Evolutionary conservation across 2,329 filamentous ascomycete species (phyloP), one percentile per base, ranked within the genome.

Genomic region (Periconia macrospinosa): DNA sequence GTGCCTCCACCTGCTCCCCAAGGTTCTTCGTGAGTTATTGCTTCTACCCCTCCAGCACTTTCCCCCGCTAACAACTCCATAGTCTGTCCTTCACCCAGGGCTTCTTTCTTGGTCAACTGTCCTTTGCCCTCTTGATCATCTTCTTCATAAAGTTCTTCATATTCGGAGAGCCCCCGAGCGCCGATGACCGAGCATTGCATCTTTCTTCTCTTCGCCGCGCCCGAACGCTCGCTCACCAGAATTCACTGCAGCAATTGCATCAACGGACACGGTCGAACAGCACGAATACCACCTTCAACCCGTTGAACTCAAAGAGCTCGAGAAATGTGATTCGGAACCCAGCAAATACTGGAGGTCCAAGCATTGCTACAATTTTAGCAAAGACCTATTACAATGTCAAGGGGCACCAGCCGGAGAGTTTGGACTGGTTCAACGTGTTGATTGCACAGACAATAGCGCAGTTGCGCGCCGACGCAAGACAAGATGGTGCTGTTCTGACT

Each of bases 71-170:
- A 67, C 57, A 23, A 11, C 27, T 42, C 46, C 50, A 33, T 68
- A 93, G 91, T 41, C 81, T 94, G 62, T 94, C 91, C 35, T 97
- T 97, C 74, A 96, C 91, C 0, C 91, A 96, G 72, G 94, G 94
- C 27, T 88, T 99, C 63, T 86, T 99, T 46, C 82, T 97, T 30
- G 94, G 94, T 47, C 94, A 99, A 75, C 82, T 99, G 48, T 96
- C 92, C 1, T 90, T 99, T 44, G 90, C 96, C 14, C 79, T 97
- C 20, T 82, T 99, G 40, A 86, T 99, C 57, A 92, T 92, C 60
- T 91, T 89, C 62, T 97, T 99, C 77, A 97, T 99, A 76, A 96
- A 96, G 73, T 99, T 97, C 84, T 99, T 99, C 83, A 97, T 99
- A 70, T 97, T 99, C 71, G 94, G 94, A 65, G 94, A 97, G 70